Conservation (phyloP, 2,329 filamentous ascomycete genomes). For the Fusarium papillatum region DNA sequence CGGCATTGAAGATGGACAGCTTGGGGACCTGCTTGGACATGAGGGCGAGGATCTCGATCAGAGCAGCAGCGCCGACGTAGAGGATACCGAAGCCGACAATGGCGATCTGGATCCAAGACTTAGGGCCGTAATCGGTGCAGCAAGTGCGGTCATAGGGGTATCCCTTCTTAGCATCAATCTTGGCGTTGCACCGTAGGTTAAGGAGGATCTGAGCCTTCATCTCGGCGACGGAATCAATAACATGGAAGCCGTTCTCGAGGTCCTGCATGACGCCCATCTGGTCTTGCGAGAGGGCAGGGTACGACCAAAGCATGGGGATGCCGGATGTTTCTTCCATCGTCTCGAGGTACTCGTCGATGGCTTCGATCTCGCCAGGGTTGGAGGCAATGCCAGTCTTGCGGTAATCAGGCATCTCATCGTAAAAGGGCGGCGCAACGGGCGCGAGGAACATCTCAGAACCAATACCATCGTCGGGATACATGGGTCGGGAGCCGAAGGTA, state of each 20-base stretch:
- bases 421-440: conserved; percentile 42
- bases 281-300: conserved; percentile 24
- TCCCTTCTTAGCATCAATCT: conserved; percentile 45
- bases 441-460: conserved; percentile 46
- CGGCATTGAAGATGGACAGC: conserved; percentile 32
- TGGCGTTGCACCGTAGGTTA: conserved; percentile 66
- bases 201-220: conserved; percentile 59
- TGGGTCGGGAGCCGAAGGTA: conserved; percentile 34
- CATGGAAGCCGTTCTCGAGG: conserved; percentile 45
- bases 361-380: conserved; percentile 25
- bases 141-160: conserved; percentile 65
- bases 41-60: conserved; percentile 26
- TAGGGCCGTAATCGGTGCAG: conserved; percentile 60
- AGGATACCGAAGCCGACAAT: conserved; percentile 34
- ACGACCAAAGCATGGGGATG: conserved; percentile 36
- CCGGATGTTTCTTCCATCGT: conserved; percentile 25
- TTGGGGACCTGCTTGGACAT: conserved; percentile 21
- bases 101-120: conserved; percentile 37
- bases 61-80: conserved; percentile 33
- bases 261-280: conserved; percentile 37
- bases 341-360: conserved; percentile 35
- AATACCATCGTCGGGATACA: conserved; percentile 43
- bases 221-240: conserved; percentile 43
- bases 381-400: conserved; percentile 28
- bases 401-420: conserved; percentile 33